Percentiles rank a stretch among this genome's conserved stretches.
Conservation (phyloP, 495 filamentous ascomycete species). For the Annulohypoxylon moriforme region DNA sequence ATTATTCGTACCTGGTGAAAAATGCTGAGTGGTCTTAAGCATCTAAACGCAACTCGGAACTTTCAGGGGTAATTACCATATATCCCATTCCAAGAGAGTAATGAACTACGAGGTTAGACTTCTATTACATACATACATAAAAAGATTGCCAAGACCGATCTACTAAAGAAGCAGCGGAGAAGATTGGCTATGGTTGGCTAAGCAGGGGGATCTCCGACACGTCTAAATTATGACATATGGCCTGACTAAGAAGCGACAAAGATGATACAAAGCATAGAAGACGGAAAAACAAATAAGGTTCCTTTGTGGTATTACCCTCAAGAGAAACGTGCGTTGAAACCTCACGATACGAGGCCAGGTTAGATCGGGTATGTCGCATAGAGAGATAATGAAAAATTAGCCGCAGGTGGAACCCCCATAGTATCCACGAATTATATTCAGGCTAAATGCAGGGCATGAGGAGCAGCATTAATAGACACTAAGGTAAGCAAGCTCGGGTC, state of each 20-base stretch:
- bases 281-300: neutral
- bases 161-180: neutral
- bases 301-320: neutral
- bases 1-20: neutral
- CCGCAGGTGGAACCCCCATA: constrained; percentile 41
- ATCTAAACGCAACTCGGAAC: neutral
- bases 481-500: constrained; percentile 29
- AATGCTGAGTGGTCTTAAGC: neutral
- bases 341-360: constrained; percentile 20
- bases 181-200: neutral
- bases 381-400: constrained; percentile 35
- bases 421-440: constrained; percentile 36
- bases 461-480: constrained; percentile 6
- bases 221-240: neutral
- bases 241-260: constrained; percentile 11
- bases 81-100: neutral
- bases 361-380: neutral
- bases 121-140: neutral
- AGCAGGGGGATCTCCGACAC: constrained; percentile 1
- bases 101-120: neutral
- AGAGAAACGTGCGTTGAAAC: constrained; percentile 21
- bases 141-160: constrained; percentile 19
- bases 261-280: neutral
- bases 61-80: neutral
- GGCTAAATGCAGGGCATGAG: constrained; percentile 40